Evolutionary conservation across 257 asterid genomes (phyloP).

Genomic region (Echites panduratus): DNA sequence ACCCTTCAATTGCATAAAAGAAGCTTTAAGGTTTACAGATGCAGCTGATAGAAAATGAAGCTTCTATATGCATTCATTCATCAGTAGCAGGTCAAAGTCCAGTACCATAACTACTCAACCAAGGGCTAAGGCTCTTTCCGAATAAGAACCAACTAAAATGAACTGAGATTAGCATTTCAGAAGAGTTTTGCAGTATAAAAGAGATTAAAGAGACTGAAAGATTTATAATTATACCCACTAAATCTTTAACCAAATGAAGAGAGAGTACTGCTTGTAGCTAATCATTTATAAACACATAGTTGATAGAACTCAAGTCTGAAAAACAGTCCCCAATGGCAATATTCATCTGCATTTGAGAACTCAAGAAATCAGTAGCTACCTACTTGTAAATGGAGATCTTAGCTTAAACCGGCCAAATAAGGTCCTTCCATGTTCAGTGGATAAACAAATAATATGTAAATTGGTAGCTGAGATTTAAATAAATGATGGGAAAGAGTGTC

Average conservation of each 20-base stretch:
- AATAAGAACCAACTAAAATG: background rate
- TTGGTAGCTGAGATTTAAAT: background rate
- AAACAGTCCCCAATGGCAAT: background rate
- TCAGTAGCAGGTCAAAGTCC: background rate
- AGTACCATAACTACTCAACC: background rate
- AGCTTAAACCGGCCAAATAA: background rate
- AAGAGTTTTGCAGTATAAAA: background rate
- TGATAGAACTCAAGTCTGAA: background rate
- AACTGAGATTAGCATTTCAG: background rate
- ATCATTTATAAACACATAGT: background rate
- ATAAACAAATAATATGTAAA: background rate
- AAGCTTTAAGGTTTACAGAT: background rate
- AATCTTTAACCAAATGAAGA: background rate
- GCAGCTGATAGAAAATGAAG: background rate
- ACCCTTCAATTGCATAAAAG: background rate
- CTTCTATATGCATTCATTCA: background rate
- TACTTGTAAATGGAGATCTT: background rate
- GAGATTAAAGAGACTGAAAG: background rate
- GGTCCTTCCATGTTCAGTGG: background rate
- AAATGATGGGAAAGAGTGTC: background rate
- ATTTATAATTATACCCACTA: background rate
- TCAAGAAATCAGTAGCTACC: background rate
- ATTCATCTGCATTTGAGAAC: background rate
- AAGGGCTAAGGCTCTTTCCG: background rate
- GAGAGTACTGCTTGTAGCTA: background rate